Evolutionary conservation across 352 stramenopile genomes (phyloP), one percentile per base, ranked within the genome.

Genomic region (Nothophytophthora sp.): DNA sequence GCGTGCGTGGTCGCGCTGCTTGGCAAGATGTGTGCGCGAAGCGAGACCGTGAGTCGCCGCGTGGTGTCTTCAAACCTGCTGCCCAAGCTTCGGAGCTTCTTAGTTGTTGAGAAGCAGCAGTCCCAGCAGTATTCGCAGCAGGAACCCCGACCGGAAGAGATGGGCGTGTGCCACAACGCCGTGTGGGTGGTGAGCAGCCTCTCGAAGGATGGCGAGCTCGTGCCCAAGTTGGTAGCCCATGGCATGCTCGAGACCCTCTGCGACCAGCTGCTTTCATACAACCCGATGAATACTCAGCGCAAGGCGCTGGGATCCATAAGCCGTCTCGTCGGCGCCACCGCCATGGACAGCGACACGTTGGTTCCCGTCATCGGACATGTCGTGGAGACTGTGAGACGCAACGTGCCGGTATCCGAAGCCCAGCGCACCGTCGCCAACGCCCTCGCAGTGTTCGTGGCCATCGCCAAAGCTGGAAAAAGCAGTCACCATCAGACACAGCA

Each of bases 31-130:
- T 84, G 70, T 27, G 56, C 63, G 12, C 70, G 76, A 36, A 81
- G 62, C 43, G 59, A 67, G 43, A 64, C 64, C 10, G 66, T 84
- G 2, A 77, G 76, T 43, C 67, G 73, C 0, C 68, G 73, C 9
- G 61, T 87, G 7, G 65, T 87, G 5, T 88, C 79, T 1, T 89
- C 81, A 0, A 86, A 89, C 50, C 45, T 92, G 6, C 32, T 86
- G 6, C 67, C 75, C 2, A 83, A 82, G 32, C 29, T 90, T 7
- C 73, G 75, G 12, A 33, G 61, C 18, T 90, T 63, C 8, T 36
- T 76, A 11, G 24, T 44, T 4, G 40, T 76, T 28, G 54, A 63
- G 15, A 60, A 64, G n/a, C 25, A 35, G 24, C 39, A 60, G 7
- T 32, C n/a, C n/a, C n/a, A 39, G 2, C 20, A 47, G n/a, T 55